Evolutionary conservation across 2,329 filamentous ascomycete genomes (phyloP).

Genomic region (Bertia moriformis): DNA sequence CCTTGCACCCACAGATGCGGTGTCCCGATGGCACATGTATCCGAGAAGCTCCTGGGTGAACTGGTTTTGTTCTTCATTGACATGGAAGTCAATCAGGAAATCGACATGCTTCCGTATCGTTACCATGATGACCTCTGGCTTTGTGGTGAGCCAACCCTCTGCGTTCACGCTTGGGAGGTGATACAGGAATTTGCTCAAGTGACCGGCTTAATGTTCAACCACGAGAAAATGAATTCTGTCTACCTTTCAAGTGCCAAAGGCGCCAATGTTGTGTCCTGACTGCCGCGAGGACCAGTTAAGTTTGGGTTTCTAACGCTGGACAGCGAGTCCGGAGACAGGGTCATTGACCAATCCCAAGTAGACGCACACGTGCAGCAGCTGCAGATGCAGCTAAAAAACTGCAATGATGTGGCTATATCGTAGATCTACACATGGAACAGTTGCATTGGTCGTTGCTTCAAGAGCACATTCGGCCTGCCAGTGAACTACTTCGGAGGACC

Average conservation of each 20-base stretch:
- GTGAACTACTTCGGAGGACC: conserved; percentile 31
- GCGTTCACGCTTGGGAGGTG: conserved; percentile 24
- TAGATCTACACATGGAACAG: conserved; percentile 35
- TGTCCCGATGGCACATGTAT: conserved; percentile 26
- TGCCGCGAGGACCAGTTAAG: conserved; percentile 35
- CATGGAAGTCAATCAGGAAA: conserved; percentile 24
- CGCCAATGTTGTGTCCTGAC: conserved; percentile 8
- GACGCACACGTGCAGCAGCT: conserved; percentile 45
- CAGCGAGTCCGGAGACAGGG: conserved; percentile 32
- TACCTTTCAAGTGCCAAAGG: conserved; percentile 13
- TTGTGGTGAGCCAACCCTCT: conserved; percentile 22
- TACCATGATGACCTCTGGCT: conserved; percentile 34
- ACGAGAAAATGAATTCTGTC: conserved; percentile 22
- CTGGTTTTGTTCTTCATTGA: conserved; percentile 30
- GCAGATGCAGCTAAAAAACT: conserved; percentile 37
- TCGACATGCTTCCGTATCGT: conserved; percentile 26
- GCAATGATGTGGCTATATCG: conserved; percentile 27
- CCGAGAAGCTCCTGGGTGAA: conserved; percentile 30
- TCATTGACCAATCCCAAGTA: conserved; percentile 43
- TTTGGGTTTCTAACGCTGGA: conserved; percentile 45
- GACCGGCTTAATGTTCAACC: conserved; percentile 25
- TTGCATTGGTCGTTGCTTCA: conserved; percentile 34
- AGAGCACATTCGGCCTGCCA: conserved; percentile 33
- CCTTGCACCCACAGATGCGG: conserved; percentile 24
- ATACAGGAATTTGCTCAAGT: conserved; percentile 23